Evolutionary conservation across 768 basidiomycete species (phyloP).

Genomic region (Melanogaster broomeanus): DNA sequence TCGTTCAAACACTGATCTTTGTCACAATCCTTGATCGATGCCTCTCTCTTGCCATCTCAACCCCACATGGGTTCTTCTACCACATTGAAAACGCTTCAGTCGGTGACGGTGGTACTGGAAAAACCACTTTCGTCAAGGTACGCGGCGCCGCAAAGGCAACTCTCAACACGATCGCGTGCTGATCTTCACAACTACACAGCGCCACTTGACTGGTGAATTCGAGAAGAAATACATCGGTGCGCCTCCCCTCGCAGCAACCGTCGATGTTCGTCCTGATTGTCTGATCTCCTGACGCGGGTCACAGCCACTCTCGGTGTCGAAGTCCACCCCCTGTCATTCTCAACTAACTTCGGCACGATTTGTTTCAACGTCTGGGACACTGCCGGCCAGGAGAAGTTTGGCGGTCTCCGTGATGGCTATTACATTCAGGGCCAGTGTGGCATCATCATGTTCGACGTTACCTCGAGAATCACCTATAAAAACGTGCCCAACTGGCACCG

Average conservation of each 20-base stretch:
- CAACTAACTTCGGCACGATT: constrained; percentile 98
- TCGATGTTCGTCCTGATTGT: constrained; percentile 14
- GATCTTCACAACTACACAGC: constrained; percentile 59
- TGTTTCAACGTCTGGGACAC: constrained; percentile 99
- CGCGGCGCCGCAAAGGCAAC: constrained; percentile 26
- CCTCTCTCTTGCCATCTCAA: constrained; percentile 16
- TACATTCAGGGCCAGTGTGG: constrained; percentile 98
- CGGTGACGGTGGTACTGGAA: constrained; percentile 96
- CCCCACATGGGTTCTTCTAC: constrained; percentile 5
- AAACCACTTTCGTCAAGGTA: constrained; percentile 99
- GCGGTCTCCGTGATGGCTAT: constrained; percentile 96
- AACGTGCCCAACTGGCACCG: constrained; percentile 99
- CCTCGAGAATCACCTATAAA: constrained; percentile 99
- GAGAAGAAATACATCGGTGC: constrained; percentile 99
- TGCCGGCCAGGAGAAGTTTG: constrained; percentile 99
- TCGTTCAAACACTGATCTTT: constrained; percentile 23
- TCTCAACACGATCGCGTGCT: constrained; percentile 50
- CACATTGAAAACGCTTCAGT: constrained; percentile 47
- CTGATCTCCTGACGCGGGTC: constrained; percentile 12
- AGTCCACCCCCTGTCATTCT: constrained; percentile 94
- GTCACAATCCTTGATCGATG: constrained; percentile 55
- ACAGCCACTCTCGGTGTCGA: constrained; percentile 99
- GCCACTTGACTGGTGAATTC: constrained; percentile 99
- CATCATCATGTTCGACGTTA: constrained; percentile 99
- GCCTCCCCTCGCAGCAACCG: constrained; percentile 26